These are phyloP conservation scores for Athelia sp. DNA, from an alignment of 1,284 basidiomycete genomes.

Conservation along the genomic window DNA sequence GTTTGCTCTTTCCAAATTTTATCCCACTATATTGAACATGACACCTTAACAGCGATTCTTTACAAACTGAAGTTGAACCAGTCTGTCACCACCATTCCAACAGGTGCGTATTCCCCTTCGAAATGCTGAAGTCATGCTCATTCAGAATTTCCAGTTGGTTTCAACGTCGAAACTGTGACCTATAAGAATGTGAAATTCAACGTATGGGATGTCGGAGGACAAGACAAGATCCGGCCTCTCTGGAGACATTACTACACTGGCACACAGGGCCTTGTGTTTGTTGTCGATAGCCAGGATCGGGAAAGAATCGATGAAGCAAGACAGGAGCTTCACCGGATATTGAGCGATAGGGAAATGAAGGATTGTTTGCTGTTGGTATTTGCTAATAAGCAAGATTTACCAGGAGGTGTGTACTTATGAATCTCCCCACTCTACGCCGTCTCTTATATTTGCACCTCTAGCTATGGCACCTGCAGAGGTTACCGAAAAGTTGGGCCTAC, in stretches of 20 bases:
- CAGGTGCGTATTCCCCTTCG: conserved; percentile 51
- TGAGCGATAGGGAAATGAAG: conserved; percentile 98
- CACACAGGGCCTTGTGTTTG: conserved; percentile 98
- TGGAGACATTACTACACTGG: conserved; percentile 99
- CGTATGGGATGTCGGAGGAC: conserved; percentile 99
- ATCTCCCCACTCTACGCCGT: conserved; percentile 4
- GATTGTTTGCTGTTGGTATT: conserved; percentile 96
- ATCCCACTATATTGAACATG: not conserved
- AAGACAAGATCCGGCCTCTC: conserved; percentile 97
- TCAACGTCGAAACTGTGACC: conserved; percentile 99
- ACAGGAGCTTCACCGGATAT: conserved; percentile 93
- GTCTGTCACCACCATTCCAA: conserved; percentile 98
- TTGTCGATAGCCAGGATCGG: conserved; percentile 87
- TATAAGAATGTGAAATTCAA: conserved; percentile 99
- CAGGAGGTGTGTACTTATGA: conserved; percentile 66
- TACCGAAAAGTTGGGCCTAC: conserved; percentile 94
- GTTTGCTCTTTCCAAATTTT: conserved; percentile 18
- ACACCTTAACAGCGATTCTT: conserved; percentile 72
- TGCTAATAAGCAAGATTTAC: conserved; percentile 99
- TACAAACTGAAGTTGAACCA: conserved; percentile 99
- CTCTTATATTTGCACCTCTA: conserved; percentile 24
- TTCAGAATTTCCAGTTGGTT: conserved; percentile 60
- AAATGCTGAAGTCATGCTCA: conserved; percentile 2
- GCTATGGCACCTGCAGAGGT: conserved; percentile 99
- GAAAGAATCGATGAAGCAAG: conserved; percentile 97